Evolutionary conservation across 2,329 filamentous ascomycete genomes (phyloP), one percentile per base, ranked within the genome.

Genomic region (Aspergillus tamarii): DNA sequence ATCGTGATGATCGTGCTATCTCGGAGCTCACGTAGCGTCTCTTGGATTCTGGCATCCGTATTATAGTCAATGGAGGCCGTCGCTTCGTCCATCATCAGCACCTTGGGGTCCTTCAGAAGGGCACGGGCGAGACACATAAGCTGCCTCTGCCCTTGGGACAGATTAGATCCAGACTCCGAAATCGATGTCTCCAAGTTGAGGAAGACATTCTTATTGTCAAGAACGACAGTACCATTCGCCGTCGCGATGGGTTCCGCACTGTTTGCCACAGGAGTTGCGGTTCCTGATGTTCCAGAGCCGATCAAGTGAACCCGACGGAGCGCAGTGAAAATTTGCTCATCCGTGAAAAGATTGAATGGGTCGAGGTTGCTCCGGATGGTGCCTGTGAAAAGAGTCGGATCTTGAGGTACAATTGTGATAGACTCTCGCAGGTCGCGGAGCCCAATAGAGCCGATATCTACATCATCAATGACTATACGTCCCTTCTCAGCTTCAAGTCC

Each of bases 31-130:
- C 93, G 90, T 65, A 99, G 94, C 0, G 95, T 98, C 72, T 92
- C 93, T 79, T 99, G 95, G 70, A 99, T 98, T 82, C 97, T 97
- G 57, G 90, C 85, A 73, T 99, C 95, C 2, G 95, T 99, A 6
- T 89, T 91, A 79, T 98, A 98, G 80, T 99, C 95, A 73, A 99
- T 98, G 0, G 92, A 96, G 0, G 95, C 95, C 0, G 95, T 99
- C 0, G 95, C 95, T 82, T 99, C 95, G 78, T 99, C 95, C 95
- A 99, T 98, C 74, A 99, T 90, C n/a, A 99, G 84, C 1, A 99
- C 93, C 68, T 91, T 94, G 0, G 95, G 94, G 39, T 88, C 87
- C 80, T 96, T 97, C 67, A 99, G 89, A 69, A 99, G 88, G 0
- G 95, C 95, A 61, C 95, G 90, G 0, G 94, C 95, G 11, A 99